Conservation (phyloP, 2,329 filamentous ascomycete species). For the Coniosporium tulheliwenetii region DNA sequence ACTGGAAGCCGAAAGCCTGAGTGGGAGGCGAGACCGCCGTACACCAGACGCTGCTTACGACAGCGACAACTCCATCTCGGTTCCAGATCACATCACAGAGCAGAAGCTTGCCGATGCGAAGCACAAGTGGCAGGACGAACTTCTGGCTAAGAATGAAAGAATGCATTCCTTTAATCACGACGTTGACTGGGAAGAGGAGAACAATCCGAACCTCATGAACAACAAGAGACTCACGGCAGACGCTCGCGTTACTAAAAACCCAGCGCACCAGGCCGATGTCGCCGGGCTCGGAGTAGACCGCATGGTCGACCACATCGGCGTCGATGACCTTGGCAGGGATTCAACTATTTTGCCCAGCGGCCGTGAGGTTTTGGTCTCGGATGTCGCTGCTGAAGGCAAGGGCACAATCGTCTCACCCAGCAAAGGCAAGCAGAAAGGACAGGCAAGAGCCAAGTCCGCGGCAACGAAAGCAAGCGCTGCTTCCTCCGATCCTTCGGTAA, state of each 20-base stretch:
- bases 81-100: conserved; percentile 18
- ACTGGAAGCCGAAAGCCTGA: conserved; percentile 52
- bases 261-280: conserved; percentile 56
- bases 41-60: conserved; percentile 35
- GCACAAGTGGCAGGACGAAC: conserved; percentile 36
- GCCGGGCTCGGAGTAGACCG: conserved; percentile 64
- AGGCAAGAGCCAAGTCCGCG: conserved; percentile 16
- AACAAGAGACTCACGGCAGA: conserved; percentile 41
- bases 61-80: conserved; percentile 11
- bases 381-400: conserved; percentile 47
- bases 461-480: conserved; percentile 14
- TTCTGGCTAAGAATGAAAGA: conserved; percentile 38
- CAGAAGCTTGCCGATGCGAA: conserved; percentile 22
- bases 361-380: conserved; percentile 55
- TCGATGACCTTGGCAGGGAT: conserved; percentile 52
- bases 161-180: conserved; percentile 63
- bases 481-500: conserved; percentile 2
- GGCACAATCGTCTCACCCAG: conserved; percentile 40
- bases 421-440: conserved; percentile 22
- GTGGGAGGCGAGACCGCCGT: conserved; percentile 23
- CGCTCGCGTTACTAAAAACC: conserved; percentile 42
- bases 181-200: conserved; percentile 44
- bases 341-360: conserved; percentile 48
- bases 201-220: conserved; percentile 40
- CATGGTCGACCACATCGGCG: conserved; percentile 43